Base-by-base conservation (phyloP, 495 filamentous ascomycete genomes). In the Amphirosellinia nigrospora region DNA sequence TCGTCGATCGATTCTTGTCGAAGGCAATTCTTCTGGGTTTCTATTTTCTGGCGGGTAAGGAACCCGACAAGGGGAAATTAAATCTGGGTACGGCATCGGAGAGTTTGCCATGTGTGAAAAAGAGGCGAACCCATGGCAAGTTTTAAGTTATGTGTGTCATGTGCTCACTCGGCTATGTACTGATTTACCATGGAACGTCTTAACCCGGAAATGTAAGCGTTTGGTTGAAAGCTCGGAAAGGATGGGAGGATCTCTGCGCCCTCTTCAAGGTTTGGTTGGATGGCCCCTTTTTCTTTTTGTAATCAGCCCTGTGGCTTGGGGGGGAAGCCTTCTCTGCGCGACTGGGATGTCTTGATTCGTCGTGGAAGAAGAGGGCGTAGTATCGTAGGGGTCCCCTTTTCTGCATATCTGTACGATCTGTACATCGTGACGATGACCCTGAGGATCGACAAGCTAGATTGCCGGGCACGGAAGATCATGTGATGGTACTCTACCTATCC, bases 241-340 rank as follows among this genome's bases (percentile, higher is more conserved):
- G 26, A 39, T n/a, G n/a, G n/a, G n/a, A 21, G 28, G 41, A 8
- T 2, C 19, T n/a, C 34, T 21, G 28, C 34, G 5, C 19, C 21
- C 55, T 36, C 16, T 58, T 21, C 55, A 28, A 21, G 16, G 32
- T 36, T 36, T 34, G 55, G 16, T 50, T 53, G 50, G 50, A 16
- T 8, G 26, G 30, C 23, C 62, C 43, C 30, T 45, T 41, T 61
- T 61, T 41, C 58, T 39, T 61, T 61, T 41, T 61, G 43, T 53
- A 53, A 69, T 52, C 56, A 69, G 66, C 66, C 66, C 56, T 69
- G 66, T 69, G 56, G 58, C 66, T 69, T 43, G 10, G 66, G 26
- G 39, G 39, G 28, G 58, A 8, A 68, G 43, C 30, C 41, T 48
- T 43, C 10, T 46, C 30, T 34, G 26, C 21, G 38, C 7, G 8